These are phyloP conservation scores for Backusella psychrophila DNA, from an alignment of 192 early-diverging fungal genomes.

Conservation along the genomic window DNA sequence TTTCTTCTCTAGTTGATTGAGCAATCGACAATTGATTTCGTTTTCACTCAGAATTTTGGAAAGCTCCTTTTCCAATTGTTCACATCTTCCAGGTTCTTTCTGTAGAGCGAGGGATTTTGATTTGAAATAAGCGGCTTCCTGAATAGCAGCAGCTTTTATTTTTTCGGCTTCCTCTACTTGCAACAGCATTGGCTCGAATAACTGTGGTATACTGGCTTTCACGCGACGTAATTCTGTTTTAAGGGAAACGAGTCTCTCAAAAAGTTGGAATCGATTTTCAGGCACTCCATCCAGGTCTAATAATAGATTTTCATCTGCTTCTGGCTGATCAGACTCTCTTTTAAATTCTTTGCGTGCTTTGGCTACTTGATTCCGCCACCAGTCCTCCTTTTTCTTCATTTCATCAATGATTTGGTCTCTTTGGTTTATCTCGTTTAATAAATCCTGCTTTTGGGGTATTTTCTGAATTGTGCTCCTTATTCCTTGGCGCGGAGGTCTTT, in stretches of 20 bases:
- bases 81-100: slow-evolving; percentile 8
- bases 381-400: slow-evolving; percentile 39
- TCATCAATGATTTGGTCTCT: slow-evolving; percentile 23
- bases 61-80: slow-evolving; percentile 44
- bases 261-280: slow-evolving; percentile 35
- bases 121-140: slow-evolving; percentile 56
- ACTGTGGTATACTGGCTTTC: slow-evolving; percentile 42
- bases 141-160: slow-evolving; percentile 46
- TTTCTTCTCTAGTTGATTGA: slow-evolving; percentile 45
- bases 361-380: slow-evolving; percentile 37
- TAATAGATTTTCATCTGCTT: neutral
- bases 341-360: slow-evolving; percentile 23
- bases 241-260: slow-evolving; percentile 43
- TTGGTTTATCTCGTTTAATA: slow-evolving; percentile 25
- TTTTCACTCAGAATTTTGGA: slow-evolving; percentile 38
- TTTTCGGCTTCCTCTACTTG: slow-evolving; percentile 46
- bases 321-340: slow-evolving; percentile 1
- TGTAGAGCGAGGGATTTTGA: slow-evolving; percentile 45
- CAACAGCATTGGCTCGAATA: slow-evolving; percentile 43
- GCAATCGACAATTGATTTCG: slow-evolving; percentile 35
- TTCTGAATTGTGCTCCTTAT: neutral
- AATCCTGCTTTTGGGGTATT: neutral
- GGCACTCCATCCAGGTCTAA: slow-evolving; percentile 7
- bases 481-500: neutral
- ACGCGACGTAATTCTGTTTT: slow-evolving; percentile 49